Evolutionary conservation across 805 yeast species (phyloP), one percentile per base, ranked within the genome.

Genomic region (Limtongia smithiae): DNA sequence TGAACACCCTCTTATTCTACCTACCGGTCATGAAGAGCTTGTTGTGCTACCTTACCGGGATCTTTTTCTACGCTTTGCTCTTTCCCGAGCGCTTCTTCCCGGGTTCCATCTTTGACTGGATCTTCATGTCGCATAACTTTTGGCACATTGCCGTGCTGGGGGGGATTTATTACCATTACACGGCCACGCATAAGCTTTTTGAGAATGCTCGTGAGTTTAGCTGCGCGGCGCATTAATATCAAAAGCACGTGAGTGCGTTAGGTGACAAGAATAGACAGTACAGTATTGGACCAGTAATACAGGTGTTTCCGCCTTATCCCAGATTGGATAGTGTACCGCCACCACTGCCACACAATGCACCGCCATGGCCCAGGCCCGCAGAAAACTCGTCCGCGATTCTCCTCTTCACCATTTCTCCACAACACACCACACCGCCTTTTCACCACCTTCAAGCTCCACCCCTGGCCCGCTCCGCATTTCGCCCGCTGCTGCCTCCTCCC

Each of bases 81-180:
- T 79, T 90, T 34, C 97, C 97, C 1, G 98, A 91, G 69, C 77
- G 93, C 58, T 86, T 86, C 58, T 62, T 58, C 38, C 68, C 67
- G 5, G 70, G 70, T 7, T 45, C 57, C 20, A 47, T 67, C 36
- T 64, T 70, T 52, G 71, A 70, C 57, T 68, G 67, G 57, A 58
- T 70, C 48, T 73, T 91, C 84, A 91, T 89, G 96, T 86, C 96
- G 32, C 98, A 91, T 67, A 90, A 89, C 62, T 72, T 91, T 27
- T 91, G 98, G 98, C 98, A 91, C 68, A 65, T 88, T 11, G 87
- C 85, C 63, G 98, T 93, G 27, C 77, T 93, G 15, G 74, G 85
- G 22, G 98, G 98, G 2, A 81, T 88, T n/a, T 67, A 85, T 36
- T 95, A 94, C 28, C 97, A 91, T 67, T 93, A 90, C 67, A 72